phyloP scores from a whole-genome alignment of 352 stramenopile genomes.

The Globisporangium viniferum region DNA sequence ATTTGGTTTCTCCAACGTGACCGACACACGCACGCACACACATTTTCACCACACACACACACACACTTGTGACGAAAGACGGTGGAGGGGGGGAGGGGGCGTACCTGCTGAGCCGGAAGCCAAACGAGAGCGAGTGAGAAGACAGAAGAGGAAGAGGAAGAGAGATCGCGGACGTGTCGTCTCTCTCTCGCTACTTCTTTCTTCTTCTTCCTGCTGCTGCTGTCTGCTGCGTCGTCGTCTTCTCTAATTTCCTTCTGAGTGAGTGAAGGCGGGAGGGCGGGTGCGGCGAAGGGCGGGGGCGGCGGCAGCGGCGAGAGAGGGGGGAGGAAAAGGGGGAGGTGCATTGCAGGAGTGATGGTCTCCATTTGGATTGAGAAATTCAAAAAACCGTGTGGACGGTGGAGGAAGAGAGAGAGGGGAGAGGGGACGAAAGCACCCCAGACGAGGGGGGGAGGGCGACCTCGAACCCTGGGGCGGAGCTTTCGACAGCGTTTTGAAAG shows the following conservation, averaged over 20 bases:
- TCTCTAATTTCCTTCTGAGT: conserved; percentile 18
- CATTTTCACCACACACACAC: too few species aligned
- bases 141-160: not conserved
- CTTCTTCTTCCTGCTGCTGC: not conserved
- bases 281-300: not conserved
- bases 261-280: not conserved
- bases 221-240: conserved; percentile 6
- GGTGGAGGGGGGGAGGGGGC: too few species aligned
- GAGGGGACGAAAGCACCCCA: conserved; percentile 5
- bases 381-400: conserved; percentile 28
- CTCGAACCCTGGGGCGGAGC: conserved; percentile 8
- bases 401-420: conserved; percentile 15
- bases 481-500: not conserved
- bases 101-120: not conserved
- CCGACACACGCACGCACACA: not conserved
- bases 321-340: conserved; percentile 14
- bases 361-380: conserved; percentile 33
- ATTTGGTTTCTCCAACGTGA: not conserved
- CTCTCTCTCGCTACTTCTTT: not conserved
- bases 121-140: not conserved
- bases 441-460: not conserved
- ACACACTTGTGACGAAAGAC: not conserved
- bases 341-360: conserved; percentile 24
- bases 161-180: not conserved
- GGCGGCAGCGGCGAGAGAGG: conserved; percentile 14